Evolutionary conservation across 306 rosid genomes (phyloP).

Genomic region (Quercus wislizeni): DNA sequence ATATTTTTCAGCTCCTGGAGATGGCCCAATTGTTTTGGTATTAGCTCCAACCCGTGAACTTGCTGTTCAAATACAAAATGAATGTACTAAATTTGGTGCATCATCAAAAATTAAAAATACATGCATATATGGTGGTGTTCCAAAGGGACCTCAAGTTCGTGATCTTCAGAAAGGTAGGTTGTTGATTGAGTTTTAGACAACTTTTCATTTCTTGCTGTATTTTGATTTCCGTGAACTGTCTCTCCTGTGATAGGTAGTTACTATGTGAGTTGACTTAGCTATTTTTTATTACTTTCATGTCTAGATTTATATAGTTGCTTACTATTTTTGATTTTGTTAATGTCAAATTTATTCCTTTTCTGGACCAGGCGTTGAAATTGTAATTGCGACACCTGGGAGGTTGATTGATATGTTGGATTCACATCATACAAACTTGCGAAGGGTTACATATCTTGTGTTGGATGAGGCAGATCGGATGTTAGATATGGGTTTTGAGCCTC

Average conservation of each 20-base stretch:
- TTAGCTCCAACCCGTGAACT: conserved; percentile 99
- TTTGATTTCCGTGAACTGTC: conserved; percentile 7
- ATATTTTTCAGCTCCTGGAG: conserved; percentile 77
- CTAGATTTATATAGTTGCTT: conserved; percentile 4
- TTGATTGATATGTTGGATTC: conserved; percentile 99
- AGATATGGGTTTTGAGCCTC: conserved; percentile 99
- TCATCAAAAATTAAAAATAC: conserved; percentile 94
- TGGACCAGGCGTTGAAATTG: conserved; percentile 85
- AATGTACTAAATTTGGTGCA: conserved; percentile 92
- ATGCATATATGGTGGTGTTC: conserved; percentile 98
- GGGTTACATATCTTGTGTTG: conserved; percentile 94
- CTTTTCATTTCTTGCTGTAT: background rate
- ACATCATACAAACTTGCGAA: conserved; percentile 91
- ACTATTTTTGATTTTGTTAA: conserved; percentile 12
- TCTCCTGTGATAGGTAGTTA: background rate
- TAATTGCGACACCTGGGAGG: conserved; percentile 98
- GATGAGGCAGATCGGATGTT: conserved; percentile 99
- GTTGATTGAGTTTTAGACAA: conserved; percentile 29
- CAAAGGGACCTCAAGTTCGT: conserved; percentile 99
- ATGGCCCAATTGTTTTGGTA: conserved; percentile 94
- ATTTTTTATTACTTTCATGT: background rate
- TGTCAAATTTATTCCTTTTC: conserved; percentile 15
- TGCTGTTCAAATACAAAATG: conserved; percentile 96
- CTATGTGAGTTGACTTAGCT: background rate
- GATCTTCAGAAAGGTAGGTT: conserved; percentile 95